Conservation (phyloP, 768 basidiomycete species). For the Tulasnella sp. region DNA sequence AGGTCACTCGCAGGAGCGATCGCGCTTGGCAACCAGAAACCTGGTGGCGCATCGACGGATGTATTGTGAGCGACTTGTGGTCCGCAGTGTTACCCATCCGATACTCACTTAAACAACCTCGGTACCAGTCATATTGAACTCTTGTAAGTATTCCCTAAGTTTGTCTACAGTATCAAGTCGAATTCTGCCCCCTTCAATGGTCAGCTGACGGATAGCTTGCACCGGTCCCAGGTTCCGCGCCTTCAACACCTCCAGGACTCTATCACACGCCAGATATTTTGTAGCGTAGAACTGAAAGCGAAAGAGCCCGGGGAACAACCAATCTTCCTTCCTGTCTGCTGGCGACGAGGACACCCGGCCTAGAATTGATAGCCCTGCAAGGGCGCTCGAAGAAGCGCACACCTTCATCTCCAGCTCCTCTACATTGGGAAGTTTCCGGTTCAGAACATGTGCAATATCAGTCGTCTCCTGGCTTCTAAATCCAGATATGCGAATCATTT, state of each 20-base stretch:
- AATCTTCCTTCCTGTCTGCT: neutral
- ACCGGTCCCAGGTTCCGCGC: neutral
- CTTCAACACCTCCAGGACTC: neutral
- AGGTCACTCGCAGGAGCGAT: no score
- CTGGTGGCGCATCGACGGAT: no score
- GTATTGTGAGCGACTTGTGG: no score
- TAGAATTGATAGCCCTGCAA: neutral
- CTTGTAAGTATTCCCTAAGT: neutral
- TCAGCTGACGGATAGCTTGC: neutral
- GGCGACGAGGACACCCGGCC: neutral
- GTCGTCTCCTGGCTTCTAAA: neutral
- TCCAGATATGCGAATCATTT: neutral
- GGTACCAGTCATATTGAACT: neutral
- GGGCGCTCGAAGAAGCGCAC: neutral
- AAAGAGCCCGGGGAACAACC: neutral
- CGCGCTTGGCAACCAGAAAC: no score
- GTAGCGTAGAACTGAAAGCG: neutral
- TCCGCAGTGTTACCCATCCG: neutral
- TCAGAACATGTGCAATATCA: neutral
- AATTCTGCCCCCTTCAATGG: neutral
- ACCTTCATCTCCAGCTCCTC: neutral
- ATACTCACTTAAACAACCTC: neutral
- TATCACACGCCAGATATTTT: neutral
- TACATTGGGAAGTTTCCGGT: neutral
- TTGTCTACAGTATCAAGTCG: neutral